These are phyloP conservation scores for Vanrija humicola DNA, from an alignment of 1,284 basidiomycete genomes.

Conservation along the genomic window DNA sequence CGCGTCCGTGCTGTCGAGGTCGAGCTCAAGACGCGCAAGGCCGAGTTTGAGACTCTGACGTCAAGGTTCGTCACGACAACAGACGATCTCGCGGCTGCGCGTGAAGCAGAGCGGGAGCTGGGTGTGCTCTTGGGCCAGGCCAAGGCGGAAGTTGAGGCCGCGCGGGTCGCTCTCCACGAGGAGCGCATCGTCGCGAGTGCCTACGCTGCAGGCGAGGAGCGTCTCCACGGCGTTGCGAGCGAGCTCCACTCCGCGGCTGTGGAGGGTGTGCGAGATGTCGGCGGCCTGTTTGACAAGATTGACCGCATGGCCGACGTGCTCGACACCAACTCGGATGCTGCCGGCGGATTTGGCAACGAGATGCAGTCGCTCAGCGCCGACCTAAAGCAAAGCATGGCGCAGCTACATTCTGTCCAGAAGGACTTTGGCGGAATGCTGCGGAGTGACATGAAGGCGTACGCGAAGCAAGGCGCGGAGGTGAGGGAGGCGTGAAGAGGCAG, in stretches of 20 bases:
- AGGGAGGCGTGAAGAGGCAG: conserved; percentile 1
- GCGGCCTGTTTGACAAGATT: conserved; percentile 74
- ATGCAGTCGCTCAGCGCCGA: conserved; percentile 61
- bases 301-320: conserved; percentile 71
- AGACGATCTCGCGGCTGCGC: conserved; percentile 61
- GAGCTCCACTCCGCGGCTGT: conserved; percentile 64
- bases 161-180: conserved; percentile 64
- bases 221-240: conserved; percentile 65
- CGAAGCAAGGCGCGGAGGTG: conserved; percentile 55
- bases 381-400: conserved; percentile 58
- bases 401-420: conserved; percentile 52
- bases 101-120: conserved; percentile 55
- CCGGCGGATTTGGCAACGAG: conserved; percentile 59
- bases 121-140: conserved; percentile 58
- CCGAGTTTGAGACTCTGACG: conserved; percentile 86
- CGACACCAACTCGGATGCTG: conserved; percentile 62
- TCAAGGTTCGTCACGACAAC: conserved; percentile 68
- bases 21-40: conserved; percentile 71
- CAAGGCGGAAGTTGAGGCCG: conserved; percentile 56
- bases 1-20: conserved; percentile 77
- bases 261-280: conserved; percentile 68
- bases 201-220: conserved; percentile 68
- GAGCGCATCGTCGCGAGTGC: conserved; percentile 71
- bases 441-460: conserved; percentile 57
- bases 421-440: conserved; percentile 54